A percentile compares a stretch with the other conserved stretches of the same genome.
Evolutionary conservation across 352 stramenopile genomes (phyloP).

Genomic region (Phytophthora ramorum): DNA sequence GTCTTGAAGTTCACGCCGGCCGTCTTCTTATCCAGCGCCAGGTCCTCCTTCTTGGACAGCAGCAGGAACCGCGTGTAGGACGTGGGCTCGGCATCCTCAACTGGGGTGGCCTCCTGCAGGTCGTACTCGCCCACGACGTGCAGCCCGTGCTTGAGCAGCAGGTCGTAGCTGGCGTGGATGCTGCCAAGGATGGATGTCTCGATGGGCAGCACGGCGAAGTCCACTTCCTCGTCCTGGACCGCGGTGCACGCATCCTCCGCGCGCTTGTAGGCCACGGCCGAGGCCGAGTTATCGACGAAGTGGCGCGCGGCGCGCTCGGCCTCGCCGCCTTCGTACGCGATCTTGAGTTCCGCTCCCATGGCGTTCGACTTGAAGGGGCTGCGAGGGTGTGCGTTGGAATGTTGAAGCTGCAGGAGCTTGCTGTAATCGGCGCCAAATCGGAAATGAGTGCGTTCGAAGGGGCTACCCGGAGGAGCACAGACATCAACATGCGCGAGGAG

Average conservation of each 20-base stretch:
- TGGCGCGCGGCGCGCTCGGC: slow-evolving; percentile 70
- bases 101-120: slow-evolving; percentile 23
- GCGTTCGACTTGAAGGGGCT: slow-evolving; percentile 13
- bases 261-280: slow-evolving; percentile 43
- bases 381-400: not conserved
- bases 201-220: slow-evolving; percentile 96
- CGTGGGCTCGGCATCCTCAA: slow-evolving; percentile 69
- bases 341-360: slow-evolving; percentile 69
- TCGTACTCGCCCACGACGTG: slow-evolving; percentile 79
- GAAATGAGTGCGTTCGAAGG: slow-evolving; percentile 26
- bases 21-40: slow-evolving; percentile 33
- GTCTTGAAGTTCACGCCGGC: slow-evolving; percentile 65
- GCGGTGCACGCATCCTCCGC: slow-evolving; percentile 57
- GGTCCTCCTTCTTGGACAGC: slow-evolving; percentile 73
- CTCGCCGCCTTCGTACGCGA: slow-evolving; percentile 97
- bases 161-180: slow-evolving; percentile 97
- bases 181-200: slow-evolving; percentile 96
- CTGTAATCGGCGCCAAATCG: slow-evolving; percentile 20
- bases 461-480: too few species aligned
- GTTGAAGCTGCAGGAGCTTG: slow-evolving; percentile 15
- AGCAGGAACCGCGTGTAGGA: slow-evolving; percentile 91
- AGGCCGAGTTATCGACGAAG: slow-evolving; percentile 33
- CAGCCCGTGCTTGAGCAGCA: slow-evolving; percentile 75
- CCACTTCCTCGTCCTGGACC: slow-evolving; percentile 81
- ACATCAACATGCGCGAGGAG: not conserved